Base-by-base conservation (phyloP, 2,329 filamentous ascomycete species). In the Ilyonectria sp. region DNA sequence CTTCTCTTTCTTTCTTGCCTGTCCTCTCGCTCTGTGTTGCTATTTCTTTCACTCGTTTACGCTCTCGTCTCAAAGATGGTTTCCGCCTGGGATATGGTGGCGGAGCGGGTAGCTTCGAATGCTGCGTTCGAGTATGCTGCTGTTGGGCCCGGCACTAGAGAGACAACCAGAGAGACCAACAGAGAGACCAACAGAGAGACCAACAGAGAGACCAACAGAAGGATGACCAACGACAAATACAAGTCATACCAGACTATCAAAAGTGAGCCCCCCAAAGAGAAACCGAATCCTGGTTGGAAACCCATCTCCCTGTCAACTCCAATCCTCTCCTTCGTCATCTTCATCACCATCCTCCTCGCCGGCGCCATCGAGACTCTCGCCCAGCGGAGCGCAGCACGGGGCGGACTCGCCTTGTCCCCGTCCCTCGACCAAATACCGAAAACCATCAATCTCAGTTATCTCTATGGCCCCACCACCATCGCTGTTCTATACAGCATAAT, bases 401-500 rank as follows among this genome's bases (percentile, higher is more conserved):
- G 84, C 0, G 89, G 86, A 0, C 67, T 86, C 0, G 78, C 78
- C 0, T 66, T 84, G 0, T 78, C 79, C 0, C 46, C 69, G 0
- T 66, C 76, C 0, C 46, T 67, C 0, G 61, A 81, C 0, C 78
- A 77, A 0, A 74, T 90, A 0, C 81, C 87, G 0, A 2, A 77
- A 0, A 67, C 70, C 1, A 76, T 75, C 0, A 80, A 70, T 0
- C 82, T 87, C 5, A 61, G 76, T 0, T 89, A 87, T n/a, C 71
- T 85, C 0, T 90, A 89, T 53, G 69, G 85, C 0, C 89, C 89
- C 0, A 91, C 85, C 0, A 79, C 90, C 0, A 57, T 90, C 0
- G 84, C 88, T 0, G 84, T 91, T 0, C 7, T 87, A 0, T 91
- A 89, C 68, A 87, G 87, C 44, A 80, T 90, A 1, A 52, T 86